Evolutionary conservation across 2,329 filamentous ascomycete species (phyloP).

Genomic region (Escovopsis sp.): DNA sequence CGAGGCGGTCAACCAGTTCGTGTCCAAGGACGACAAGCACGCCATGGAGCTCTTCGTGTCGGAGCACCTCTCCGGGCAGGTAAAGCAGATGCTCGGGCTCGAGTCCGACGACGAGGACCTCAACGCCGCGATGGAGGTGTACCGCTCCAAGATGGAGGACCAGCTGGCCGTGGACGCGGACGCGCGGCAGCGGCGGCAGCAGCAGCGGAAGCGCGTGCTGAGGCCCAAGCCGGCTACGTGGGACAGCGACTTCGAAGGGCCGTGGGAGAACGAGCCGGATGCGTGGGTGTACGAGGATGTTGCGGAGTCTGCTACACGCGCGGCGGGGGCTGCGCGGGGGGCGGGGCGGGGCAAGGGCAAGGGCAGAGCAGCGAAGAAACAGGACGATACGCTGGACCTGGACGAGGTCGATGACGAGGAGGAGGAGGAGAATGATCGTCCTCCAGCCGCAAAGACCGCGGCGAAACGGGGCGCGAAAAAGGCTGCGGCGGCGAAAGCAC

Average conservation of each 20-base stretch:
- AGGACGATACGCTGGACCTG: constrained; percentile 6
- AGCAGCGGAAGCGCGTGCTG: constrained; percentile 30
- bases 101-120: constrained; percentile 53
- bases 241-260: constrained; percentile 81
- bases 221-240: constrained; percentile 68
- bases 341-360: constrained; percentile 4
- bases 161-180: constrained; percentile 39
- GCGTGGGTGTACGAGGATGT: constrained; percentile 28
- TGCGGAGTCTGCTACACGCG: constrained; percentile 7
- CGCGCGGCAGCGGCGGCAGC: constrained; percentile 12
- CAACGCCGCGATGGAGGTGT: constrained; percentile 57
- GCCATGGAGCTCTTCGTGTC: constrained; percentile 73
- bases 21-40: constrained; percentile 89
- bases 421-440: constrained; percentile 30
- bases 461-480: constrained; percentile 15
- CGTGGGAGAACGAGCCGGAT: constrained; percentile 68
- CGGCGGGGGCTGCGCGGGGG: background rate
- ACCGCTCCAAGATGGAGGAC: constrained; percentile 55
- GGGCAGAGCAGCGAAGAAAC: constrained; percentile 9
- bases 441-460: constrained; percentile 18
- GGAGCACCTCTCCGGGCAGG: constrained; percentile 54
- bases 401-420: constrained; percentile 20
- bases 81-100: constrained; percentile 53
- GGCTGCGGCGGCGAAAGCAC: constrained; percentile 13
- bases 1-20: constrained; percentile 83